Percentiles rank a stretch among this genome's conserved stretches.
Evolutionary conservation across 2,329 filamentous ascomycete species (phyloP).

Genomic region (Alternaria angustiovoidea): DNA sequence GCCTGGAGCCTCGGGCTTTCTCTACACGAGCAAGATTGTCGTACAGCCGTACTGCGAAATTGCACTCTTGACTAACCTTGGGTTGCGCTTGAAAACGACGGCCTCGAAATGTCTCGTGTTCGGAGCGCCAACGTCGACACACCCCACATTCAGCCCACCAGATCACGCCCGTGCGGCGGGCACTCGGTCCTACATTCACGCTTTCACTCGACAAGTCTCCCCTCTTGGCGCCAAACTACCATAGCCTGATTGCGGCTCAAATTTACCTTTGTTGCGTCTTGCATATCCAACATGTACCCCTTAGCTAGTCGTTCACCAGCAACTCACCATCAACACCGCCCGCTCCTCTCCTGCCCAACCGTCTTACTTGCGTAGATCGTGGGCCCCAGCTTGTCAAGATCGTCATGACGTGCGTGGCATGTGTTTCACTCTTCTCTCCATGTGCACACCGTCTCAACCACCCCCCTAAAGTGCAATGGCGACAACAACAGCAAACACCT

Average conservation of each 20-base stretch:
- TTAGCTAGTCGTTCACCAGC: neutral
- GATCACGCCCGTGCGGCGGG: conserved; percentile 8
- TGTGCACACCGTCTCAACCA: conserved; percentile 1
- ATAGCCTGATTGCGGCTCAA: neutral
- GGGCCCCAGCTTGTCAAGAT: conserved; percentile 17
- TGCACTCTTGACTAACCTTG: conserved; percentile 1
- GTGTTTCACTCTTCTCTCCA: conserved; percentile 12
- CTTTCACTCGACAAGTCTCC: neutral
- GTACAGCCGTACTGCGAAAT: conserved; percentile 8
- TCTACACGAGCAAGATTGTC: neutral
- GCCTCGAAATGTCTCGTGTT: conserved; percentile 15
- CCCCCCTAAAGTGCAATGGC: neutral
- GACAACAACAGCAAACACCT: neutral
- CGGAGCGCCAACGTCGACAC: conserved; percentile 13
- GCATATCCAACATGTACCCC: neutral
- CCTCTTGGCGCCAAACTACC: neutral
- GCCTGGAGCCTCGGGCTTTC: neutral
- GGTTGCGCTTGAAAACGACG: neutral
- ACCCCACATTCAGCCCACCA: conserved; percentile 14
- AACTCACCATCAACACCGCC: neutral
- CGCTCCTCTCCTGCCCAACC: conserved; percentile 5
- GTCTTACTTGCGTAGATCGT: conserved; percentile 6
- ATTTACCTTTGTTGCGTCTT: neutral
- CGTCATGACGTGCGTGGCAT: conserved; percentile 20
- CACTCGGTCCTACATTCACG: conserved; percentile 7